Evolutionary conservation across 2,329 filamentous ascomycete species (phyloP).

Genomic region (Stachybotrys echinatus): DNA sequence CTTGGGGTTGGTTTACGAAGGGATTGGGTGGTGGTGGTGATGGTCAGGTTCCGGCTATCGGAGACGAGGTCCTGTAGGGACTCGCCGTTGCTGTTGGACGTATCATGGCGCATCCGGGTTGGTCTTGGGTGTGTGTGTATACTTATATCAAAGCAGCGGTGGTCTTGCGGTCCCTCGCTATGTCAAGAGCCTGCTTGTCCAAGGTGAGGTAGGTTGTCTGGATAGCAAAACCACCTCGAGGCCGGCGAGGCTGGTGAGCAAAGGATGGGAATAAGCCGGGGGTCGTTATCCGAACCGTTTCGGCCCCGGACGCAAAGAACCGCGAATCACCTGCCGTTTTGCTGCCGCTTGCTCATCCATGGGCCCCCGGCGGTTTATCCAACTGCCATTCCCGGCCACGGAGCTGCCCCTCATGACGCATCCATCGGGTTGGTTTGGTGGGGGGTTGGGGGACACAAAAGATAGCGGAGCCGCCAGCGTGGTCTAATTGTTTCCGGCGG

Average conservation of each 20-base stretch:
- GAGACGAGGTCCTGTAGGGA: constrained; percentile 6
- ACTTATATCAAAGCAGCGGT: no score
- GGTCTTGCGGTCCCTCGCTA: no score
- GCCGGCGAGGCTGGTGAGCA: no score
- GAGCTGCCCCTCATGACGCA: background rate
- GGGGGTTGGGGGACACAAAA: background rate
- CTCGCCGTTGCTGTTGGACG: constrained; percentile 9
- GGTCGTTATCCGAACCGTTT: no score
- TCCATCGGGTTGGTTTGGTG: no score
- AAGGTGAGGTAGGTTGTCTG: no score
- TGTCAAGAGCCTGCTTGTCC: no score
- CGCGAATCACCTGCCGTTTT: background rate
- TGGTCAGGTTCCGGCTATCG: background rate
- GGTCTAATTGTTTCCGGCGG: no score
- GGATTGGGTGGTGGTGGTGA: background rate
- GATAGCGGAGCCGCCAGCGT: background rate
- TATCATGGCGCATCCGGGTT: constrained; percentile 12
- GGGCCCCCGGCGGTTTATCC: background rate
- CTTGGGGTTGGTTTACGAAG: background rate
- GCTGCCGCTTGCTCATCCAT: no score
- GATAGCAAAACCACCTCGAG: no score
- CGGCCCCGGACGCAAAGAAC: background rate
- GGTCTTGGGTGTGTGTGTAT: no score
- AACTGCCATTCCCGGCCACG: background rate
- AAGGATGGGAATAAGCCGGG: no score